Base-by-base conservation (phyloP, 306 rosid species). In the Prunus campanulata region DNA sequence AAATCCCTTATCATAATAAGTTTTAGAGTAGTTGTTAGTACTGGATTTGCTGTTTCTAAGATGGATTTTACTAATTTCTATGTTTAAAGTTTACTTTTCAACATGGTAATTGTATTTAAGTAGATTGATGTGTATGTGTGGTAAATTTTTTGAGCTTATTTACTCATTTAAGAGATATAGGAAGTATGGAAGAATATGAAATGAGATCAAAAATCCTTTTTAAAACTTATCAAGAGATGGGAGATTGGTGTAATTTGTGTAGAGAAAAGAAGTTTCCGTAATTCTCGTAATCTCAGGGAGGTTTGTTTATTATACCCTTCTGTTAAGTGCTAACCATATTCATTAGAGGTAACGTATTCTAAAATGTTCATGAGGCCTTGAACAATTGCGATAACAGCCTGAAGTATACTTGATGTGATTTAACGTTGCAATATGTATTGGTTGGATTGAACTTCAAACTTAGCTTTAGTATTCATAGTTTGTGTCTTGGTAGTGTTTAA, bases 401-500 rank as follows among this genome's bases (percentile, higher is more conserved):
- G 47, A 6, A 55, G 9, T 55, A 55, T 48, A 4, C 42, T 13
- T 30, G 3, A 18, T 16, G 10, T 18, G 29, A 18, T 35, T 60
- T 35, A 42, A 8, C 44, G 2, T 16, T 15, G 66, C 66, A 13
- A 30, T 3, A 42, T 24, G 44, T 4, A 3, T 60, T 57, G 50
- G 11, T 74, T 60, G 22, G 32, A 5, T 74, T 61, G 56, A 35
- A 15, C 24, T 24, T 46, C 59, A 24, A 32, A 13, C 35, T 74
- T 74, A 50, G 66, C 64, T 73, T 27, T 61, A 74, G 54, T 57
- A 18, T 74, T 62, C 78, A 25, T 18, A 20, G 11, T 48, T 49
- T 29, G 56, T 57, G 35, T 18, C 6, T 29, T 13, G 57, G 20
- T 8, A 39, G 64, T 35, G 32, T 64, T 11, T 50, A 19, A 39